Conservation (phyloP, 768 basidiomycete species). For the Suillus tomentosus region DNA sequence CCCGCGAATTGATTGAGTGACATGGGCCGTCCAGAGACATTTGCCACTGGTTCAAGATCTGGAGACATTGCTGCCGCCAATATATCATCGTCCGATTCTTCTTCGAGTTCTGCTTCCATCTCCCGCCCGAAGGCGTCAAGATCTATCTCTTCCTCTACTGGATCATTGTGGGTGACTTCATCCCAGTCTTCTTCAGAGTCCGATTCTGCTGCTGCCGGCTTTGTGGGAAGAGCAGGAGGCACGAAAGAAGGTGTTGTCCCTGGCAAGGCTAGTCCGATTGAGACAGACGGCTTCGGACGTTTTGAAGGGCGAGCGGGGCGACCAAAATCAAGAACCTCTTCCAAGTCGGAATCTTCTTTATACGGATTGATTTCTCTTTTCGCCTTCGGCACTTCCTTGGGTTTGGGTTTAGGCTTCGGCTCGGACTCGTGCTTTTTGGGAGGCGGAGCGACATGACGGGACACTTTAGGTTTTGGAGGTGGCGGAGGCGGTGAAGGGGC, state of each 20-base stretch:
- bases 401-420: constrained; percentile 30
- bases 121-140: constrained; percentile 37
- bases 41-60: constrained; percentile 31
- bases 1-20: constrained; percentile 53
- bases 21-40: constrained; percentile 39
- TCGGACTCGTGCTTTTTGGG: constrained; percentile 25
- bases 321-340: constrained; percentile 52
- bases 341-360: constrained; percentile 35
- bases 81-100: constrained; percentile 53
- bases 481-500: constrained; percentile 31
- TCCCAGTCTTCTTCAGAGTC: constrained; percentile 61
- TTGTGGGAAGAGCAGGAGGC: constrained; percentile 29
- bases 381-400: constrained; percentile 24
- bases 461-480: constrained; percentile 36
- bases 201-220: constrained; percentile 35
- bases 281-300: constrained; percentile 30
- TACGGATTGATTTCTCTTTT: constrained; percentile 25
- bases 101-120: constrained; percentile 39
- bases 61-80: constrained; percentile 43
- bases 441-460: constrained; percentile 26
- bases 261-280: constrained; percentile 44
- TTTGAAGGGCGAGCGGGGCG: constrained; percentile 43
- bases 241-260: constrained; percentile 31
- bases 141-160: constrained; percentile 35
- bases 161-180: constrained; percentile 32